Base-by-base conservation (phyloP, 2,329 filamentous ascomycete genomes). In the Aspergillus alliaceus region DNA sequence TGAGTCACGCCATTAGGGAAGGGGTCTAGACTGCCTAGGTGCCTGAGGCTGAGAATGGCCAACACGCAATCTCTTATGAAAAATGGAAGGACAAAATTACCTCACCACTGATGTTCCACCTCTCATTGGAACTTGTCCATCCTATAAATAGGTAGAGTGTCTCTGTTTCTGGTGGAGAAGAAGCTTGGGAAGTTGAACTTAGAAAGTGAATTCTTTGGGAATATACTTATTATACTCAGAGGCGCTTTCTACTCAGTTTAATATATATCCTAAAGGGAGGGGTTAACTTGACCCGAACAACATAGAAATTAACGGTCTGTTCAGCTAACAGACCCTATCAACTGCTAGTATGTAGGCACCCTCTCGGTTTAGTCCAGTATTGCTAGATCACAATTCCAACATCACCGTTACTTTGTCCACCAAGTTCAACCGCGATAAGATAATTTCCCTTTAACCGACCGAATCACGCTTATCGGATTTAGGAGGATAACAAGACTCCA, bases 391-490 rank as follows among this genome's bases (percentile, higher is more conserved):
- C n/a, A 48, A 40, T 22, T n/a, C 11, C 37, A 18, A 22, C n/a
- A 22, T 40, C 37, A 40, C 8, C 37, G 18, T 11, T 3, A 40
- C 6, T n/a, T 14, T 8, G n/a, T 40, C 18, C 6, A 9, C 37
- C 22, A 18, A 22, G 3, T 40, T 27, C 53, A 32, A 51, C 54
- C 20, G 24, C 40, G 31, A 40, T 35, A 24, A 54, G 37, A 52
- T 25, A 35, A 11, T 51, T 61, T 57, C 48, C 14, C 42, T 32
- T 42, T 60, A 62, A 60, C 61, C 61, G 61, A 64, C 59, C 51
- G 58, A 62, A 53, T 57, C 61, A 64, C 59, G 61, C 60, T 60
- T 62, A 62, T 64, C 59, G 49, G 53, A 49, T 39, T 37, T 42
- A 29, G 46, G 50, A 55, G 15, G 20, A 42, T 7, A 22, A 25